Conservation (phyloP, 2,329 filamentous ascomycete genomes). For the Esteya vermicola region DNA sequence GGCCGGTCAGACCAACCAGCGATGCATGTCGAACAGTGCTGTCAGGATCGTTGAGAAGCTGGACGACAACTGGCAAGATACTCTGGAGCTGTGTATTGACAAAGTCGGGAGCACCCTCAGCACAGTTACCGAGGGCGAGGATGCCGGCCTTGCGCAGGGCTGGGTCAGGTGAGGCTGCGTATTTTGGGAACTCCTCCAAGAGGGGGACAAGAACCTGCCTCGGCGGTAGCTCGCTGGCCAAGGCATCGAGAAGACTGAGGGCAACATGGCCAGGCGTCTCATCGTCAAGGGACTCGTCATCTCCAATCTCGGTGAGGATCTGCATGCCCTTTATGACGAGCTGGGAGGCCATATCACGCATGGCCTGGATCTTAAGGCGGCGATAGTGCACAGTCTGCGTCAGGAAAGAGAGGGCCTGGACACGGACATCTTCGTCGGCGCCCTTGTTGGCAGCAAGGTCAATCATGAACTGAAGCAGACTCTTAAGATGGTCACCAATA, state of each 20-base stretch:
- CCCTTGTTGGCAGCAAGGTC: slow-evolving; percentile 65
- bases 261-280: slow-evolving; percentile 75
- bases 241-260: slow-evolving; percentile 74
- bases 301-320: slow-evolving; percentile 79
- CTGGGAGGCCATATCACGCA: slow-evolving; percentile 70
- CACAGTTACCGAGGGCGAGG: slow-evolving; percentile 80
- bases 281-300: slow-evolving; percentile 68
- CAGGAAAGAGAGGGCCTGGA: slow-evolving; percentile 84
- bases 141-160: slow-evolving; percentile 82
- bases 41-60: slow-evolving; percentile 72
- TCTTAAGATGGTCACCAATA: slow-evolving; percentile 72
- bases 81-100: slow-evolving; percentile 82
- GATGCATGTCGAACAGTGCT: slow-evolving; percentile 74
- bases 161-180: slow-evolving; percentile 60
- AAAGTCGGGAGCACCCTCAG: slow-evolving; percentile 94
- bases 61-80: slow-evolving; percentile 73
- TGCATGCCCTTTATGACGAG: slow-evolving; percentile 79
- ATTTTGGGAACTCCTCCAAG: slow-evolving; percentile 71
- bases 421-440: slow-evolving; percentile 70
- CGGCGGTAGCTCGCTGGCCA: slow-evolving; percentile 77
- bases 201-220: slow-evolving; percentile 90
- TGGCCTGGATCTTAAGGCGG: slow-evolving; percentile 87
- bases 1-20: slow-evolving; percentile 71
- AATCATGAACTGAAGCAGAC: slow-evolving; percentile 88
- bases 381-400: slow-evolving; percentile 86